Conservation (phyloP, 2,329 filamentous ascomycete species). For the Penicillium decumbens region DNA sequence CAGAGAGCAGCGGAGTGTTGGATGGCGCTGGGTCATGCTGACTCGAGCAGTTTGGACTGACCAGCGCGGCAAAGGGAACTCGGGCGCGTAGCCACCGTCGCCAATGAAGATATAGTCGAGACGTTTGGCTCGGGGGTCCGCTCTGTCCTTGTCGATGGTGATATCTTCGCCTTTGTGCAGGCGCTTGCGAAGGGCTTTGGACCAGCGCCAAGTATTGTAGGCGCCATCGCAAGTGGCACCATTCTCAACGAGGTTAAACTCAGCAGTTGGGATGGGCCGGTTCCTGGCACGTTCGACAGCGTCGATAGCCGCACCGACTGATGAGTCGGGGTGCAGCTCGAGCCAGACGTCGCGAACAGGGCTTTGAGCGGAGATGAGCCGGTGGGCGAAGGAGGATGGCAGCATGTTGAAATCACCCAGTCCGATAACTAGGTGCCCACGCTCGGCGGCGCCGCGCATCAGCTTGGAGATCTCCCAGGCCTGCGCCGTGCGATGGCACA, state of each 20-base stretch:
- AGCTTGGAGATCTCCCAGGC: constrained; percentile 93
- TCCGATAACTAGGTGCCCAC: constrained; percentile 77
- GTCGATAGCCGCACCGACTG: constrained; percentile 68
- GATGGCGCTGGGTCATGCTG: constrained; percentile 76
- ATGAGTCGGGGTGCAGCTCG: constrained; percentile 74
- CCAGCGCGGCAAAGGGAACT: constrained; percentile 52
- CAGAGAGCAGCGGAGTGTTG: constrained; percentile 73
- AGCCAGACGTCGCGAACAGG: constrained; percentile 82
- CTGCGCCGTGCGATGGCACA: constrained; percentile 85
- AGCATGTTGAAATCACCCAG: constrained; percentile 96
- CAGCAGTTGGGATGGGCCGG: constrained; percentile 66
- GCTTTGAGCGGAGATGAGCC: constrained; percentile 71
- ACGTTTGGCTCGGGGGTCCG: constrained; percentile 73
- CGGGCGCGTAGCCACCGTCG: constrained; percentile 42
- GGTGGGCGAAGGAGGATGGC: constrained; percentile 78
- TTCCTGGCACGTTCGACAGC: constrained; percentile 62
- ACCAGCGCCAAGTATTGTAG: constrained; percentile 93
- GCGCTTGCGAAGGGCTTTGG: constrained; percentile 62
- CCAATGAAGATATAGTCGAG: constrained; percentile 92
- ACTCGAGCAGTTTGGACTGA: constrained; percentile 66
- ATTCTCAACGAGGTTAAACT: constrained; percentile 73
- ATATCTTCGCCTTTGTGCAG: constrained; percentile 63
- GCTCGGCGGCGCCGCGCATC: constrained; percentile 72
- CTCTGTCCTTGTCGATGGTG: constrained; percentile 58
- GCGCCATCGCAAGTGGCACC: constrained; percentile 82